Conservation (phyloP, 768 basidiomycete species). For the Boletus pseudo-olivaceus region DNA sequence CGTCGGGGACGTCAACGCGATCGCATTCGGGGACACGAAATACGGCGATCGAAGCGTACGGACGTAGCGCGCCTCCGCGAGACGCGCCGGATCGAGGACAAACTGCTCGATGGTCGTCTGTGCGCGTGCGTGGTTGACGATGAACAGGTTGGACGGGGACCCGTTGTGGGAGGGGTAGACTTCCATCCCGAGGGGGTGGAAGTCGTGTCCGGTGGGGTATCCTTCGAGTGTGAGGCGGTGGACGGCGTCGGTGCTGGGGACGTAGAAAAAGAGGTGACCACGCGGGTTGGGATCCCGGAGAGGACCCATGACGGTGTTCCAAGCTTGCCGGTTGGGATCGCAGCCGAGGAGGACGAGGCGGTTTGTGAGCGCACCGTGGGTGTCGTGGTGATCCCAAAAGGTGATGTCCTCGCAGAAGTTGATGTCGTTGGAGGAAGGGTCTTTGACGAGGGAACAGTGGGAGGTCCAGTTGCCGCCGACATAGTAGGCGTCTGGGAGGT, state of each 20-base stretch:
- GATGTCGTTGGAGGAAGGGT: slow-evolving; percentile 31
- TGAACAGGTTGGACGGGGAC: slow-evolving; percentile 54
- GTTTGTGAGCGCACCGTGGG: slow-evolving; percentile 35
- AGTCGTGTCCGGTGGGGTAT: slow-evolving; percentile 58
- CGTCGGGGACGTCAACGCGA: slow-evolving; percentile 61
- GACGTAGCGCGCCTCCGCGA: slow-evolving; percentile 47
- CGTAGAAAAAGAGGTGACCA: slow-evolving; percentile 63
- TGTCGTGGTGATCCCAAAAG: slow-evolving; percentile 59
- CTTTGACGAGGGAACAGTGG: slow-evolving; percentile 43
- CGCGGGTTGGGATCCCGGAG: slow-evolving; percentile 51
- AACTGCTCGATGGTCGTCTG: slow-evolving; percentile 70
- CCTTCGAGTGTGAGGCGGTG: slow-evolving; percentile 43
- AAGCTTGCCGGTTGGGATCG: slow-evolving; percentile 46
- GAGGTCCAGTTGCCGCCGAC: slow-evolving; percentile 44
- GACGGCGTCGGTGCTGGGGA: slow-evolving; percentile 24
- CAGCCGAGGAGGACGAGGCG: slow-evolving; percentile 44
- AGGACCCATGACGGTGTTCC: slow-evolving; percentile 81
- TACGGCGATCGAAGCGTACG: slow-evolving; percentile 57
- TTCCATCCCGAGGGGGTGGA: slow-evolving; percentile 70
- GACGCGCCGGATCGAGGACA: slow-evolving; percentile 42
- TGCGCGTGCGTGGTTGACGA: slow-evolving; percentile 64
- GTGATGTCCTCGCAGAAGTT: slow-evolving; percentile 61
- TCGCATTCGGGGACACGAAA: slow-evolving; percentile 63
- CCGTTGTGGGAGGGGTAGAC: slow-evolving; percentile 49
- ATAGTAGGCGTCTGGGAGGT: slow-evolving; percentile 50